Evolutionary conservation across 768 basidiomycete genomes (phyloP).

Genomic region (Boletus huronensis): DNA sequence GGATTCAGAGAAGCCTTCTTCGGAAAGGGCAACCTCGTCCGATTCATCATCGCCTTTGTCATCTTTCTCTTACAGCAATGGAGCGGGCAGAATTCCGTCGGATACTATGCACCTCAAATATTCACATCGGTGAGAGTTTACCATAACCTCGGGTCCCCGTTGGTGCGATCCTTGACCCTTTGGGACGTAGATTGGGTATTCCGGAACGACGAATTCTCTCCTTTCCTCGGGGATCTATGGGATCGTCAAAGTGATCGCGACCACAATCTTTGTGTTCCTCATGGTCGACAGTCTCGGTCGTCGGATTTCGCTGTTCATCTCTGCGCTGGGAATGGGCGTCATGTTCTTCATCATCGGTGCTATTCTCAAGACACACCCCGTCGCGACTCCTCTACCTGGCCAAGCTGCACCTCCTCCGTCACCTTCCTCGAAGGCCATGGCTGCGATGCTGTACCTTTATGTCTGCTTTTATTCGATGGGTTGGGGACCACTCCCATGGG

Average conservation of each 20-base stretch:
- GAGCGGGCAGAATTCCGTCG: slow-evolving; percentile 81
- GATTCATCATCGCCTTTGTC: slow-evolving; percentile 80
- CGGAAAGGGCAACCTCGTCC: slow-evolving; percentile 75
- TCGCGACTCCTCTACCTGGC: slow-evolving; percentile 36
- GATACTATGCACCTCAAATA: slow-evolving; percentile 73
- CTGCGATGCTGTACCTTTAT: slow-evolving; percentile 81
- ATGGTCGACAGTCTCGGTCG: slow-evolving; percentile 68
- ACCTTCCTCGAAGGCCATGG: slow-evolving; percentile 70
- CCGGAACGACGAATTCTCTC: slow-evolving; percentile 53
- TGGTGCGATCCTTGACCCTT: neutral
- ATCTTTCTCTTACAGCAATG: slow-evolving; percentile 83
- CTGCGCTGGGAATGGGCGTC: slow-evolving; percentile 73
- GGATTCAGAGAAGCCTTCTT: slow-evolving; percentile 70
- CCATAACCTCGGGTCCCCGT: neutral
- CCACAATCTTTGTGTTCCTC: slow-evolving; percentile 62
- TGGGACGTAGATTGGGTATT: slow-evolving; percentile 57
- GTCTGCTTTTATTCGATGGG: slow-evolving; percentile 88
- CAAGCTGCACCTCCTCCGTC: slow-evolving; percentile 43
- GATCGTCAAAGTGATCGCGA: slow-evolving; percentile 66
- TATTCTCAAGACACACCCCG: slow-evolving; percentile 73
- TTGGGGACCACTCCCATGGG: slow-evolving; percentile 69
- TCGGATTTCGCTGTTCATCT: slow-evolving; percentile 66
- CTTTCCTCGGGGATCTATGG: slow-evolving; percentile 72
- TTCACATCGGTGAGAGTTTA: slow-evolving; percentile 53
- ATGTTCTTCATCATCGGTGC: slow-evolving; percentile 84